Evolutionary conservation across 192 early-diverging fungal species (phyloP), one percentile per base, ranked within the genome.

Genomic region (Fimicolochytrium jonesii): DNA sequence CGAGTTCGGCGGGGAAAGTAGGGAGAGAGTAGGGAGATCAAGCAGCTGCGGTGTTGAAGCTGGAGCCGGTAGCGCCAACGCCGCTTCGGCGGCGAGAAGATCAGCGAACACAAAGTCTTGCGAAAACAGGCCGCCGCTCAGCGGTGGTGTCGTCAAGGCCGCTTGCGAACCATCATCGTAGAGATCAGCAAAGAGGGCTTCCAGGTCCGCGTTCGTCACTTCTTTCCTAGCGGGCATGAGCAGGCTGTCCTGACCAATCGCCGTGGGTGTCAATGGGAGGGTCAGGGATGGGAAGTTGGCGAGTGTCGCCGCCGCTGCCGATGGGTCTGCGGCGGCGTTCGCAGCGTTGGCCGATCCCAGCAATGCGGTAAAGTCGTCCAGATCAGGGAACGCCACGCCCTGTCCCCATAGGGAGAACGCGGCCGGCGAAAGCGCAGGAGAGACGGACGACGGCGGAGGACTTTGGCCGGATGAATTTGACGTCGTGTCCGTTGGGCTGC

Each of bases 101-200:
- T 64, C 62, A 20, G 50, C 62, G 30, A 64, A 64, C 0, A 64
- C 41, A 45, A 64, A 64, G 42, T 64, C 62, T 26, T 61, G 15
- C 17, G 18, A 25, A 42, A 59, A 45, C 11, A 9, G 2, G 7
- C 33, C 34, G n/a, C 53, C 32, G 36, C n/a, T n/a, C n/a, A n/a
- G n/a, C n/a, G 36, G 31, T 22, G 53, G 53, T 6, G 33, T 55
- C 5, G 48, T 6, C 48, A 50, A 3, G 2, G 35, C 33, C 39
- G 43, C 25, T 13, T 42, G 41, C 41, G 28, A 13, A 22, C 13
- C 54, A 5, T 39, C 54, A 6, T 56, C 33, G 5, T 29, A 43
- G 1, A 4, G 6, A 9, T 59, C 57, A 15, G 57, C 57, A 59
- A 59, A 59, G 29, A 59, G 28, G 13, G 57, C 43, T 30, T 59